Conservation (phyloP, 345 rosid species). For the Orychophragmus violaceus region DNA sequence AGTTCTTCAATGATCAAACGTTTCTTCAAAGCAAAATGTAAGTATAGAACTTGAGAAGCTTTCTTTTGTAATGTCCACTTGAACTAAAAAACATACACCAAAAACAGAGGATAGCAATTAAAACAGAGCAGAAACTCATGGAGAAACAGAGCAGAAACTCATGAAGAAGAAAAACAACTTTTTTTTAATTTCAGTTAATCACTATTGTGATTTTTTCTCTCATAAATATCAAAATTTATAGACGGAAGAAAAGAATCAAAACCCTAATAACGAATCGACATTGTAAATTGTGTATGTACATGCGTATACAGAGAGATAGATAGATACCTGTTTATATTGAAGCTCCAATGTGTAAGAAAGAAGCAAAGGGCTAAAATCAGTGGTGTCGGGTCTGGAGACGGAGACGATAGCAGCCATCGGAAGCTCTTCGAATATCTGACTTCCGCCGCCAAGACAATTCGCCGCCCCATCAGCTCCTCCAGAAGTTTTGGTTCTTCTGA, state of each 20-base stretch:
- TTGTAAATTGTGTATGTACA: background rate
- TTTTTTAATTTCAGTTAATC: too few relatives aligned
- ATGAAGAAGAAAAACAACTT: too few relatives aligned
- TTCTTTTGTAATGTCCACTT: conserved; percentile 80
- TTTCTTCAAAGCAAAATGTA: conserved; percentile 82
- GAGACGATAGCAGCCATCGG: conserved; percentile 61
- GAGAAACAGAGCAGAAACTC: too few relatives aligned
- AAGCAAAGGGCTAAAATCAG: conserved; percentile 84
- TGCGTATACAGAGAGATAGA: background rate
- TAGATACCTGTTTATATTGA: conserved; percentile 64
- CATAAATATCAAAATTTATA: background rate
- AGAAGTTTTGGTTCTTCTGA: conserved; percentile 14
- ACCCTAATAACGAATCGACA: background rate
- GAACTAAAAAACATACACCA: conserved; percentile 53
- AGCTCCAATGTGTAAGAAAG: conserved; percentile 76
- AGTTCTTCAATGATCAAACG: conserved; percentile 72
- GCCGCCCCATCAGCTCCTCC: conserved; percentile 6
- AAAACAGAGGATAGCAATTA: conserved; percentile 21
- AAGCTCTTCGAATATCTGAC: conserved; percentile 57
- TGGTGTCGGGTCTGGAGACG: conserved; percentile 67
- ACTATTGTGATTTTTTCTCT: background rate
- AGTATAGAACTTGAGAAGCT: conserved; percentile 84
- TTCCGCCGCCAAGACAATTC: background rate
- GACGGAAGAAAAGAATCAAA: background rate
- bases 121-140: background rate